Conservation (phyloP, 352 stramenopile species). For the Phytophthora sansomeana region DNA sequence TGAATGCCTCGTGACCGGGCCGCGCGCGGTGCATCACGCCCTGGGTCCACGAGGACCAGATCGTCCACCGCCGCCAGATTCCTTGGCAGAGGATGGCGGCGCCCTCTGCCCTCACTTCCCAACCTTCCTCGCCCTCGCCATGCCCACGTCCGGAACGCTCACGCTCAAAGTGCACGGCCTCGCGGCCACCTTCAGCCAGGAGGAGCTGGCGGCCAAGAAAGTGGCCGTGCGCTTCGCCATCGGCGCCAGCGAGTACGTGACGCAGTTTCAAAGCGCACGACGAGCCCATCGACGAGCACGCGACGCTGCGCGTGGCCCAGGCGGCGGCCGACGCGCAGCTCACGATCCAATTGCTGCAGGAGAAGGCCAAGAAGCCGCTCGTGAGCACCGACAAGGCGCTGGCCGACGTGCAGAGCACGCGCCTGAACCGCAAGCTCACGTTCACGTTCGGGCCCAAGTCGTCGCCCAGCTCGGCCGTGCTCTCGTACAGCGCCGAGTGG, state of each 20-base stretch:
- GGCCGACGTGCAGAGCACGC: conserved; percentile 29
- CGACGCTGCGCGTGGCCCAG: conserved; percentile 42
- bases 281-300: conserved; percentile 44
- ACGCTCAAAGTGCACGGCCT: conserved; percentile 45
- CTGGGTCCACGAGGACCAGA: conserved; percentile 19
- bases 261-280: conserved; percentile 40
- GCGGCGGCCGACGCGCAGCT: conserved; percentile 44
- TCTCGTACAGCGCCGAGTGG: conserved; percentile 43
- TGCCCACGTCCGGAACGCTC: conserved; percentile 48
- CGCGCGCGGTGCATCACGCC: conserved; percentile 35
- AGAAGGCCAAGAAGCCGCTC: conserved; percentile 53
- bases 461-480: conserved; percentile 33
- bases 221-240: conserved; percentile 38
- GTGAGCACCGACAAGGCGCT: conserved; percentile 48
- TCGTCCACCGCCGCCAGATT: conserved; percentile 18
- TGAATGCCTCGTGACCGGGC: background rate
- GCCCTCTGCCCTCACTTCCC: conserved; percentile 31
- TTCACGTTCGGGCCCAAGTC: conserved; percentile 50
- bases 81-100: too few relatives aligned
- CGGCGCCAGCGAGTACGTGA: conserved; percentile 29
- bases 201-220: conserved; percentile 24
- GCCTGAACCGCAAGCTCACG: conserved; percentile 42
- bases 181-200: conserved; percentile 36
- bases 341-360: conserved; percentile 53
- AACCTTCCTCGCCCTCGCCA: conserved; percentile 39